These are phyloP conservation scores for Lathyrus tuberosus DNA, from an alignment of 306 rosid species.

Conservation along the genomic window DNA sequence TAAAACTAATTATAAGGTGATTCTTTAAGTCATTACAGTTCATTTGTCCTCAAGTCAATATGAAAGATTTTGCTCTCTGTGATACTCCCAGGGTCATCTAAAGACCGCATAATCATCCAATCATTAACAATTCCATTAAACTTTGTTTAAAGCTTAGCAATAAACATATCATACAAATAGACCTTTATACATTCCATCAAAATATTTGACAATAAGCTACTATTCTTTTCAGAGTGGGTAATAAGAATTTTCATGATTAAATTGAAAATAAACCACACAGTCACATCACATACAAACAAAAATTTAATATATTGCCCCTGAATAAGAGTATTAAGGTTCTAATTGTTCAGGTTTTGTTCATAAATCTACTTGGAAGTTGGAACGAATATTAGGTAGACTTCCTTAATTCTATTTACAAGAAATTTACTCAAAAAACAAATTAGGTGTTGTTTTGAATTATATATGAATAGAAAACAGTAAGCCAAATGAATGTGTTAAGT, in stretches of 20 bases:
- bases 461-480: background rate
- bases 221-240: background rate
- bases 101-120: background rate
- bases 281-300: background rate
- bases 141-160: background rate
- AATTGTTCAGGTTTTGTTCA: background rate
- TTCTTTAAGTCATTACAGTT: background rate
- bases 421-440: background rate
- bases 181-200: background rate
- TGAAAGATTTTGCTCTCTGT: background rate
- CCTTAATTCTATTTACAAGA: background rate
- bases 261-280: background rate
- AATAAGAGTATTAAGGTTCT: background rate
- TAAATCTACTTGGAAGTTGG: conserved; percentile 2
- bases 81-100: background rate
- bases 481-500: background rate
- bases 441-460: background rate
- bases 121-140: background rate
- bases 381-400: background rate
- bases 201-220: background rate
- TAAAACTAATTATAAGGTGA: background rate
- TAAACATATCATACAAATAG: background rate
- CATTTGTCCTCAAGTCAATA: background rate
- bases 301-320: background rate
- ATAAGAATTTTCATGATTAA: background rate